Evolutionary conservation across 1,284 basidiomycete species (phyloP), one percentile per base, ranked within the genome.

Genomic region (Ustilago crameri): DNA sequence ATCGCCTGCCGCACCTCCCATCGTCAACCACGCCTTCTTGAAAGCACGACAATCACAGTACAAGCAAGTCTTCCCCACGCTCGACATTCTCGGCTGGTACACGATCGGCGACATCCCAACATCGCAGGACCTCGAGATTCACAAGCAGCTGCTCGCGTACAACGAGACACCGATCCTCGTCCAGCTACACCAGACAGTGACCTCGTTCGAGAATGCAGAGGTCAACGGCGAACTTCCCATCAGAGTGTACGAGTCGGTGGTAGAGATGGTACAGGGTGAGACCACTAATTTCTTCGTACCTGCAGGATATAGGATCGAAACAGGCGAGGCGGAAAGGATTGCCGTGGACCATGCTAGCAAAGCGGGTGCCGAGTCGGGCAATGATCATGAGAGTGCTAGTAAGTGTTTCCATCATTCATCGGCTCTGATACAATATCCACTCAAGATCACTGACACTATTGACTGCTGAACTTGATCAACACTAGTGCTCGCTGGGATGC

Each of bases 11-110:
- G 38, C 51, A 8, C 26, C 54, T 0, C 57, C 61, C 0, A 46
- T 22, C 15, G 64, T 79, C 38, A 70, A 77, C 41, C 67, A 71
- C 52, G 55, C 68, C 5, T 97, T 95, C 83, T 85, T 97, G 17
- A 87, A 89, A 9, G 90, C 90, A 43, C 87, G 96, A 71, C 88
- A 89, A 72, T 93, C 95, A 64, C 94, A 96, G 85, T 98, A 95
- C 87, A 95, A 95, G 83, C 93, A 97, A 84, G 94, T 97, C 15
- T 98, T 98, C 83, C 96, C 95, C 3, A 93, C 93, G 0, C 87
- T 98, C 45, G 93, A 96, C 76, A 90, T 98, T 75, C 91, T 98
- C 43, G 95, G 95, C 15, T 98, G 95, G 95, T 98, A 98, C 83
- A 91, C 92, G 0, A 89, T 94, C 52, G 90, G 93, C 12, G 82